Conservation (phyloP, 805 yeast species). For the Yamadazyma phyllophila region DNA sequence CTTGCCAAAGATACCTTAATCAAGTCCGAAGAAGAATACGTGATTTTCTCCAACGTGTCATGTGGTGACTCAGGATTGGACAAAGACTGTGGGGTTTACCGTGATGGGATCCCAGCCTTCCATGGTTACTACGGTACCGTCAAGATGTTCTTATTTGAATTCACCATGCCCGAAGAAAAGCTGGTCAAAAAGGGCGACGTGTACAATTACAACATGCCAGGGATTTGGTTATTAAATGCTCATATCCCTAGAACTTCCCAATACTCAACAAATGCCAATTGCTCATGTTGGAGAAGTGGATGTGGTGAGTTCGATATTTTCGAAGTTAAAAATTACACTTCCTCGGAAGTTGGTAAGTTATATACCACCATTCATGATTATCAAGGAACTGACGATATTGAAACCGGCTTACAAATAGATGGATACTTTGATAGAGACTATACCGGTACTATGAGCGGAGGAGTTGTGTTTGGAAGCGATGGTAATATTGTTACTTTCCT, state of each 20-base stretch:
- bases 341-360: constrained; percentile 35
- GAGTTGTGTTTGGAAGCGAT: constrained; percentile 62
- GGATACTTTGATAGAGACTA: constrained; percentile 60
- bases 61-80: constrained; percentile 55
- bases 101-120: constrained; percentile 70
- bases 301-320: constrained; percentile 80
- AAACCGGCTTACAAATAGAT: constrained; percentile 54
- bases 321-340: constrained; percentile 57
- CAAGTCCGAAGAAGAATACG: constrained; percentile 57
- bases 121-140: constrained; percentile 67
- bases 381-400: constrained; percentile 67
- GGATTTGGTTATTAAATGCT: constrained; percentile 74
- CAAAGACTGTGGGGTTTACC: constrained; percentile 72
- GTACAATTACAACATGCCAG: constrained; percentile 60
- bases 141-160: constrained; percentile 72
- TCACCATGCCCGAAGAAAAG: constrained; percentile 60
- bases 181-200: constrained; percentile 17
- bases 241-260: constrained; percentile 74
- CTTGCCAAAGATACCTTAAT: constrained; percentile 49
- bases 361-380: constrained; percentile 72
- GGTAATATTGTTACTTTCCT: constrained; percentile 64
- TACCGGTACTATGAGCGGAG: constrained; percentile 57
- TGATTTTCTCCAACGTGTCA: constrained; percentile 55
- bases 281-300: constrained; percentile 77
- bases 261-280: constrained; percentile 57